Conservation (phyloP, 257 asterid genomes). For the Solanum corneliomulleri region DNA sequence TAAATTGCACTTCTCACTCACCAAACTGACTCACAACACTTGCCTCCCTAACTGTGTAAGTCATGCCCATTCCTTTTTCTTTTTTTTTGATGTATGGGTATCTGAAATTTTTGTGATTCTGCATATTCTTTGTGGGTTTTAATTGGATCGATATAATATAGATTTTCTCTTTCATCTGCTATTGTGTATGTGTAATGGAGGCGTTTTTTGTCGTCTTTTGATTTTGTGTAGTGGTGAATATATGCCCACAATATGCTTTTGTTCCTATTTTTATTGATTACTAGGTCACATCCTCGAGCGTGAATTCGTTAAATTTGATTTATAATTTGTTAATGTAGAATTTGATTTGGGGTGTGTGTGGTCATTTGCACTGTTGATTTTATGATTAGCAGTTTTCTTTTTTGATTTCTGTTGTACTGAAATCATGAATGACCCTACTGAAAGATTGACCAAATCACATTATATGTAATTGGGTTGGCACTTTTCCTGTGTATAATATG, state of each 20-base stretch:
- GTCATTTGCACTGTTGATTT: neutral
- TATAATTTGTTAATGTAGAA: neutral
- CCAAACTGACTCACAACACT: neutral
- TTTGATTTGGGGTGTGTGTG: neutral
- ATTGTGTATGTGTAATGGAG: neutral
- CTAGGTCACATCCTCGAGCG: neutral
- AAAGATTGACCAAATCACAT: neutral
- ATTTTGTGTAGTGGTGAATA: neutral
- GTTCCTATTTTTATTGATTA: neutral
- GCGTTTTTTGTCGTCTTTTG: neutral
- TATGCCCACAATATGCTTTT: neutral
- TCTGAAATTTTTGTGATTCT: neutral
- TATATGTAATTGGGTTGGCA: neutral
- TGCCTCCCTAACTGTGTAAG: conserved; percentile 15
- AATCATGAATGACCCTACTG: neutral
- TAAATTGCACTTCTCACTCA: neutral
- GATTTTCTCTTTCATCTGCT: neutral
- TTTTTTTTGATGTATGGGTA: neutral
- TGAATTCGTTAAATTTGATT: neutral
- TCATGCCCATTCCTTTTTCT: neutral
- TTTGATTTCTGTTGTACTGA: neutral
- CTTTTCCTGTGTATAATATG: neutral
- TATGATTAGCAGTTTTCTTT: neutral
- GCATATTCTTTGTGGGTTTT: neutral
- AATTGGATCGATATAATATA: neutral